Evolutionary conservation across 495 filamentous ascomycete genomes (phyloP), one percentile per base, ranked within the genome.

Genomic region (Xylaria nigripes): DNA sequence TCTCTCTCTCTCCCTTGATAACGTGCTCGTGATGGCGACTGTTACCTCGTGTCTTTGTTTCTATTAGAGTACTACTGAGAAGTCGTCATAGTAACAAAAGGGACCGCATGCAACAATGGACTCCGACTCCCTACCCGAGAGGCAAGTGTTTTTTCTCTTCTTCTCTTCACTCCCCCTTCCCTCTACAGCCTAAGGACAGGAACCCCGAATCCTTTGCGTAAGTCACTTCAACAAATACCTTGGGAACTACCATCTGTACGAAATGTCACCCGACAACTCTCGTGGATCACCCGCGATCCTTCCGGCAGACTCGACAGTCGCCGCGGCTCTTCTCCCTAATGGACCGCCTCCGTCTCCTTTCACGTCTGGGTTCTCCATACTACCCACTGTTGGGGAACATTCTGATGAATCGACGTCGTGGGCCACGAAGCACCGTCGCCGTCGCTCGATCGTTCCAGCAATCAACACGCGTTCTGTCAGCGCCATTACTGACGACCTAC

Each of bases 401-500:
- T 47, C 60, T 9, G 55, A 63, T 18, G 49, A 63, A 1, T 57
- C 60, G 46, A 58, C 54, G 23, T 56, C 63, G 8, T 65, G 63
- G 63, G 63, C 57, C 40, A 65, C 61, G 18, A 62, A 55, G 6
- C 48, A 57, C 34, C 58, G 61, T 27, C 64, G 64, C 24, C 64
- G 57, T 9, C 59, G 58, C 15, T 58, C 61, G 22, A 40, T 66
- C 16, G 61, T 56, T 6, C 49, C 60, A 7, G 54, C 63, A 8
- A 61, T 62, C n/a, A 61, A 58, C 21, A 59, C 55, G 8, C 56
- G 48, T 45, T 2, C 58, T 22, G 50, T 19, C 32, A 45, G 64
- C 40, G 18, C 38, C 43, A 44, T 38, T 60, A 59, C 67, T 70
- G 57, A 72, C 64, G 48, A 65, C 48, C 50, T 62, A 34, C 59